phyloP scores from a whole-genome alignment of 345 rosid genomes.

The Gossypium arboreum region DNA sequence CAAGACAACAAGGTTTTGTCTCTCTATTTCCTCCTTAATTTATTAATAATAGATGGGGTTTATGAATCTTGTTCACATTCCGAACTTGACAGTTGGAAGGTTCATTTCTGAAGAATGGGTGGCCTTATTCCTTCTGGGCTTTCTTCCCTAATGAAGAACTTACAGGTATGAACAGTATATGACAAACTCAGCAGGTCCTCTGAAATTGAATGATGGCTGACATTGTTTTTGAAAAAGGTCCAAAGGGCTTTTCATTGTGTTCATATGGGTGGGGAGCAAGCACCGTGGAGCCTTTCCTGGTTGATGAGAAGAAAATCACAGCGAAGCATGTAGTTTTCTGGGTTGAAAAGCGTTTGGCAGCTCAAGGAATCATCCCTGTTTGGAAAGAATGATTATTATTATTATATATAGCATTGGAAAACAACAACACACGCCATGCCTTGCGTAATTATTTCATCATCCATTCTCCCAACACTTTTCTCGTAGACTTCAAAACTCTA shows the following conservation, averaged over 20 bases:
- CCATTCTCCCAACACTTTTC: no score
- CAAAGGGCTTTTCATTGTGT: conserved; percentile 77
- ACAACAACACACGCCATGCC: no score
- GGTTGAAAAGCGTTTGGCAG: conserved; percentile 92
- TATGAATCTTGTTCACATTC: neutral
- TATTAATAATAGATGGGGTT: neutral
- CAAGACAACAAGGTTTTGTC: conserved; percentile 64
- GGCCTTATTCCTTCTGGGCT: conserved; percentile 75
- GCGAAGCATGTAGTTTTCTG: conserved; percentile 74
- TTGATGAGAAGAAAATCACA: conserved; percentile 86
- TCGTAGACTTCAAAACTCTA: no score
- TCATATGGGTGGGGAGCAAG: conserved; percentile 73
- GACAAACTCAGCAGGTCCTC: neutral
- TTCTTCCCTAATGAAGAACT: conserved; percentile 76
- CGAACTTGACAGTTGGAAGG: conserved; percentile 61
- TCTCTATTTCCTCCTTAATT: neutral
- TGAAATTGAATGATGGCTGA: no score
- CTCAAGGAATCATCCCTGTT: conserved; percentile 88
- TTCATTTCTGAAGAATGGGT: conserved; percentile 59
- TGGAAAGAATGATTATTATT: conserved; percentile 45
- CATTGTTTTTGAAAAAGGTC: conserved; percentile 36
- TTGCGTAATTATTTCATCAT: no score
- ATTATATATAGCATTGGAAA: neutral
- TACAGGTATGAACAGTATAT: conserved; percentile 35
- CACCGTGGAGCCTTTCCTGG: conserved; percentile 88